Percentiles rank a stretch among this genome's conserved stretches.
phyloP scores from a whole-genome alignment of 805 yeast species.

The Yamadazyma tumulicola region DNA sequence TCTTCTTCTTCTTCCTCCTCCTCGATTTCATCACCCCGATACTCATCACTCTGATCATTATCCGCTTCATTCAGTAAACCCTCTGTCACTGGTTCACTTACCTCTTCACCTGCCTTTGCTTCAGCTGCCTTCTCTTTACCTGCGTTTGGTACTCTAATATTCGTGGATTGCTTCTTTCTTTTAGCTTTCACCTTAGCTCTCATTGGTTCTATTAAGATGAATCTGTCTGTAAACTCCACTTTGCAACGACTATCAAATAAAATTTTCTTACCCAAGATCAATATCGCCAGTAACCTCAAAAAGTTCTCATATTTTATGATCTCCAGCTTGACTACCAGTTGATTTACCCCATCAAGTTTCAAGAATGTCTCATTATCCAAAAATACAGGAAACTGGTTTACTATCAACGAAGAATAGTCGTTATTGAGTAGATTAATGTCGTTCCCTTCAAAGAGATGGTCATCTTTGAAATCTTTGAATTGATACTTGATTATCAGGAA shows the following conservation, averaged over 20 bases:
- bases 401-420: conserved; percentile 14
- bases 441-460: conserved; percentile 31
- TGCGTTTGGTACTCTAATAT: no score
- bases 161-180: background rate
- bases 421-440: conserved; percentile 22
- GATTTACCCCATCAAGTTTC: background rate
- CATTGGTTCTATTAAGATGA: background rate
- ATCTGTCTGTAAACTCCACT: conserved; percentile 5
- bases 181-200: no score
- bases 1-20: conserved; percentile 5
- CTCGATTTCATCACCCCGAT: conserved; percentile 3
- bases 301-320: conserved; percentile 22
- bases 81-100: no score
- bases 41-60: background rate
- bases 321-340: conserved; percentile 3
- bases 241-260: conserved; percentile 2
- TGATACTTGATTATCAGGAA: conserved; percentile 52
- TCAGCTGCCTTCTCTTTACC: background rate
- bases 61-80: no score
- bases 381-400: conserved; percentile 13
- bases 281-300: conserved; percentile 24
- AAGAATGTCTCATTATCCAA: conserved; percentile 8
- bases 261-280: conserved; percentile 11
- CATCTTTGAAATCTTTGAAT: conserved; percentile 62
- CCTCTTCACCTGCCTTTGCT: background rate